These are phyloP conservation scores for Phytophthora pistaciae DNA, from an alignment of 352 stramenopile species.

Conservation along the genomic window DNA sequence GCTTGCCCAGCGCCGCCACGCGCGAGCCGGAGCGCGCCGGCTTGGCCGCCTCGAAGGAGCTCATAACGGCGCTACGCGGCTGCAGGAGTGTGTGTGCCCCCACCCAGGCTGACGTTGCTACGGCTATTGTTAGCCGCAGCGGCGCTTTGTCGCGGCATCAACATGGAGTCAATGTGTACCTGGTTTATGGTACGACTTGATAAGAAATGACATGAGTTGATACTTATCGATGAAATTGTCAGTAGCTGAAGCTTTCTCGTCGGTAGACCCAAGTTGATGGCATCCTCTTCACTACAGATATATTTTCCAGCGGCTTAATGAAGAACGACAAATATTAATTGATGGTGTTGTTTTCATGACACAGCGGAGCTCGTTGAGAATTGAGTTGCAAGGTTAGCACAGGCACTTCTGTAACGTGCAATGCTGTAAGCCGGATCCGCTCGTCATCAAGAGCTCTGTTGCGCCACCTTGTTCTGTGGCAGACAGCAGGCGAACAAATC, in stretches of 20 bases:
- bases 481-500: background rate
- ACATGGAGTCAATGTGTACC: background rate
- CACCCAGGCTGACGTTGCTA: background rate
- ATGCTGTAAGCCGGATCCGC: no score
- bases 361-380: no score
- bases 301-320: no score
- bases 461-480: background rate
- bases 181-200: background rate
- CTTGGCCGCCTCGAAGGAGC: conserved; percentile 43
- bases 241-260: no score
- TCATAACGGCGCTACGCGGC: conserved; percentile 28
- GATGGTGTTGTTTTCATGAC: no score
- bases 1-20: conserved; percentile 29
- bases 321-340: no score
- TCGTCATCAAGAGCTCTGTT: background rate
- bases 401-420: no score
- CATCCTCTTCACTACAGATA: no score
- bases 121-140: background rate
- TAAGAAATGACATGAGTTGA: background rate
- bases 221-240: background rate
- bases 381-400: no score
- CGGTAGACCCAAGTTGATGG: no score
- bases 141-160: background rate
- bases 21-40: conserved; percentile 9
- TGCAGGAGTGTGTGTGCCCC: background rate